Evolutionary conservation across 176 grass and related monocot species (phyloP), one percentile per base, ranked within the genome.

Genomic region (Eleusine coracana): DNA sequence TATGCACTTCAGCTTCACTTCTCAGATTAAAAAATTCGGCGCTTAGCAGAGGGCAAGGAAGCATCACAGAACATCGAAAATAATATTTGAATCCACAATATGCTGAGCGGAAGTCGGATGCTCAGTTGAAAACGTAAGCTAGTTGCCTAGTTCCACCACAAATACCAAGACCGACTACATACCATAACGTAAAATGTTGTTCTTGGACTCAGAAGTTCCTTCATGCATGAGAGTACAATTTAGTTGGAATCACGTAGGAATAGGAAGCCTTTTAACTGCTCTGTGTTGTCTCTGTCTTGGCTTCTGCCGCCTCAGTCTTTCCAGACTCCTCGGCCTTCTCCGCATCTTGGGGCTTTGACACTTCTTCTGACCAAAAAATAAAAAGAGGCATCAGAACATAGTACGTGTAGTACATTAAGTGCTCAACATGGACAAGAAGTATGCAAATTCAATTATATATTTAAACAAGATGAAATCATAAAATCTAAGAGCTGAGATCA

Each of bases 281-380:
- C 54, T 80, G 42, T 51, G 77, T 42, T 20, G 87, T 25, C 74
- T 89, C 87, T 1, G 58, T 67, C 61, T 87, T 87, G 21, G 27
- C 81, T 16, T 82, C 85, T 7, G 46, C 45, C 25, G 84, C 84
- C 75, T 84, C 46, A 0, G 64, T 28, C 71, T 87, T 81, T 48
- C 65, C 68, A 0, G 55, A 79, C 14, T 79, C 83, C 7, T 27
- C 87, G 49, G 73, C 38, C 73, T 92, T 84, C 72, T 72, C 81
- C 0, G 40, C 77, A 36, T 73, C 75, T 75, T 83, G 75, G 77
- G 80, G 84, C 80, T 92, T 87, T 0, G 84, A 86, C 39, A 83
- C 87, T 81, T 89, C 86, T 86, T 83, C 69, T 92, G 12, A 65
- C 62, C 44, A 46, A 34, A 71, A 82, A 67, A 29, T 10, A 12